Percentiles rank a stretch among this genome's conserved stretches.
Evolutionary conservation across 1,284 basidiomycete species (phyloP).

Genomic region (Golubevia pallescens): DNA sequence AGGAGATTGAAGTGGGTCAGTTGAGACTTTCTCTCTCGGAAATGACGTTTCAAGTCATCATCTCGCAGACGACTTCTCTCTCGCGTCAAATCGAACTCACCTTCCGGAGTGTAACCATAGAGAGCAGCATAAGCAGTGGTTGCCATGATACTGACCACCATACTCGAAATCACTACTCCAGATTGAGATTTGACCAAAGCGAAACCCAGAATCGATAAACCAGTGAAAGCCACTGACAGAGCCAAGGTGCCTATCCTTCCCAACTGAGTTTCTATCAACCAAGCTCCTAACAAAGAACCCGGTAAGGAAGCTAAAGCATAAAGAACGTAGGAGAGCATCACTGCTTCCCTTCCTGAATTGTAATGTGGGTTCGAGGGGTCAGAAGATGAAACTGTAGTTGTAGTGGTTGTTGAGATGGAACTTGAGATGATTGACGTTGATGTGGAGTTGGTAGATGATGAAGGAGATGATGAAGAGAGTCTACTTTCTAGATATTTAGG

Average conservation of each 20-base stretch:
- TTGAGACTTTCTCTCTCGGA: too few species aligned
- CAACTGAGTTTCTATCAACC: slow-evolving; percentile 78
- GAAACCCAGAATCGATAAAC: slow-evolving; percentile 34
- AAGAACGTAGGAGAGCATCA: slow-evolving; percentile 80
- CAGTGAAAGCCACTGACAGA: slow-evolving; percentile 31
- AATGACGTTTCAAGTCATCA: too few species aligned
- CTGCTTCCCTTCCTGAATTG: slow-evolving; percentile 72
- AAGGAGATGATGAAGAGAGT: background rate
- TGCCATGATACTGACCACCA: slow-evolving; percentile 32
- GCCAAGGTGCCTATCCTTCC: slow-evolving; percentile 81
- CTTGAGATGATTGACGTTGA: slow-evolving; percentile 60
- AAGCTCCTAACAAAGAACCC: slow-evolving; percentile 78
- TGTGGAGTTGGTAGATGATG: too few species aligned
- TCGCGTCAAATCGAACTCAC: too few species aligned
- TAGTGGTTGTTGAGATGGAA: too few species aligned
- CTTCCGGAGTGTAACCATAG: slow-evolving; percentile 56
- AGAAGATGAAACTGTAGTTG: too few species aligned
- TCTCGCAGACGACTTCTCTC: too few species aligned
- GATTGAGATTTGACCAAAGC: slow-evolving; percentile 18
- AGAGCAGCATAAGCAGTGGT: slow-evolving; percentile 55
- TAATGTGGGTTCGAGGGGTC: too few species aligned
- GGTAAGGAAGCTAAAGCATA: slow-evolving; percentile 72
- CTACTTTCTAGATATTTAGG: slow-evolving; percentile 83
- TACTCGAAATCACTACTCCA: slow-evolving; percentile 19
- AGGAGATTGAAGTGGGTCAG: too few species aligned